Evolutionary conservation across 768 basidiomycete species (phyloP).

Genomic region (Collybia sp.): DNA sequence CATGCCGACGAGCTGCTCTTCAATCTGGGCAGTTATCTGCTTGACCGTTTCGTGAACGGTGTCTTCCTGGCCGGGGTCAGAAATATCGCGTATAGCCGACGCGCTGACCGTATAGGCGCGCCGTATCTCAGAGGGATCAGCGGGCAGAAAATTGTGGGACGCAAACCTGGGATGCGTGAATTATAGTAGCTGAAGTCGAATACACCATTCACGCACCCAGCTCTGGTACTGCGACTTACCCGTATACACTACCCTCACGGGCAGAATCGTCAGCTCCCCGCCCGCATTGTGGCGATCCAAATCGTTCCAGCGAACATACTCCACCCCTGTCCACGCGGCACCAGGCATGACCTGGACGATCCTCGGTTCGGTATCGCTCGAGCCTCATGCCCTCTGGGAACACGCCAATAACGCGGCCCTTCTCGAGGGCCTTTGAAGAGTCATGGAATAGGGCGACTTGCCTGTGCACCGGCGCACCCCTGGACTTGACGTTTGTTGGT

Average conservation of each 20-base stretch:
- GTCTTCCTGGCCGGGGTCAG: slow-evolving; percentile 30
- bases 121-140: slow-evolving; percentile 45
- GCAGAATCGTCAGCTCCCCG: slow-evolving; percentile 43
- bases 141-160: neutral
- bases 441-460: slow-evolving; percentile 48
- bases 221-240: slow-evolving; percentile 65
- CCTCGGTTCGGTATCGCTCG: slow-evolving; percentile 41
- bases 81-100: slow-evolving; percentile 38
- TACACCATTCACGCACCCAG: slow-evolving; percentile 30
- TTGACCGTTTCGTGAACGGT: slow-evolving; percentile 41
- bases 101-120: slow-evolving; percentile 43
- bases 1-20: slow-evolving; percentile 41
- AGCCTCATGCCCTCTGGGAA: slow-evolving; percentile 71
- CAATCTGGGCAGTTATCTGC: slow-evolving; percentile 51
- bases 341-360: slow-evolving; percentile 56
- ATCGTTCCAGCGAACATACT: slow-evolving; percentile 44
- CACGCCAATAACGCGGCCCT: slow-evolving; percentile 55
- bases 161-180: slow-evolving; percentile 13
- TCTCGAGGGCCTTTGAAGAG: slow-evolving; percentile 50
- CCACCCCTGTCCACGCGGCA: slow-evolving; percentile 67
- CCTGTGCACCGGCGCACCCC: slow-evolving; percentile 4
- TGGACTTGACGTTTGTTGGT: neutral
- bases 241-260: slow-evolving; percentile 66
- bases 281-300: slow-evolving; percentile 7
- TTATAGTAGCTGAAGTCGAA: neutral